phyloP scores from a whole-genome alignment of 257 asterid species.

The Solanum okadae region DNA sequence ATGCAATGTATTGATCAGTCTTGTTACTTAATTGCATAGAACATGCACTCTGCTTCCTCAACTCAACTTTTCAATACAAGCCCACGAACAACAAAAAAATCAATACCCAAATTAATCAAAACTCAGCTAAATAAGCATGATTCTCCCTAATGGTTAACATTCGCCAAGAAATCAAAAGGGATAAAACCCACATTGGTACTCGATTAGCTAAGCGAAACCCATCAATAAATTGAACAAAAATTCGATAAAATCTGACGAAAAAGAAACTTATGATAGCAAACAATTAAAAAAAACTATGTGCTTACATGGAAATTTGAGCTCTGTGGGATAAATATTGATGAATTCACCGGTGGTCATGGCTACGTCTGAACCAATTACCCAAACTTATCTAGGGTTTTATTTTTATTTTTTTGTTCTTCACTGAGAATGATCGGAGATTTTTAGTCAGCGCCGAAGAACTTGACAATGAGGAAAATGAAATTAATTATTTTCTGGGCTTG shows the following conservation, averaged over 20 bases:
- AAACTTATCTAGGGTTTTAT: neutral
- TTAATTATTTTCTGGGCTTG: neutral
- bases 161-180: neutral
- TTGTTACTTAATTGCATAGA: slow-evolving; percentile 71
- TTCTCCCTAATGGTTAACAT: neutral
- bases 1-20: slow-evolving; percentile 70
- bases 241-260: neutral
- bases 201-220: neutral
- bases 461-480: neutral
- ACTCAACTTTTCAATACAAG: slow-evolving; percentile 42
- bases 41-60: slow-evolving; percentile 74
- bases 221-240: slow-evolving; percentile 13
- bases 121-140: neutral
- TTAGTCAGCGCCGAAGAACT: neutral
- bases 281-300: neutral
- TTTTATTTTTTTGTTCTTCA: neutral
- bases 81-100: slow-evolving; percentile 3
- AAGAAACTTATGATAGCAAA: neutral
- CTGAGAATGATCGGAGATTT: neutral
- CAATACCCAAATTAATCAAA: slow-evolving; percentile 1
- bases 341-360: slow-evolving; percentile 58
- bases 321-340: slow-evolving; percentile 63
- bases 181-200: neutral
- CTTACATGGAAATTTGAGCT: slow-evolving; percentile 74
- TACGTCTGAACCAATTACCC: neutral